phyloP scores from a whole-genome alignment of 352 stramenopile genomes.

The Phytophthora pinifolia region DNA sequence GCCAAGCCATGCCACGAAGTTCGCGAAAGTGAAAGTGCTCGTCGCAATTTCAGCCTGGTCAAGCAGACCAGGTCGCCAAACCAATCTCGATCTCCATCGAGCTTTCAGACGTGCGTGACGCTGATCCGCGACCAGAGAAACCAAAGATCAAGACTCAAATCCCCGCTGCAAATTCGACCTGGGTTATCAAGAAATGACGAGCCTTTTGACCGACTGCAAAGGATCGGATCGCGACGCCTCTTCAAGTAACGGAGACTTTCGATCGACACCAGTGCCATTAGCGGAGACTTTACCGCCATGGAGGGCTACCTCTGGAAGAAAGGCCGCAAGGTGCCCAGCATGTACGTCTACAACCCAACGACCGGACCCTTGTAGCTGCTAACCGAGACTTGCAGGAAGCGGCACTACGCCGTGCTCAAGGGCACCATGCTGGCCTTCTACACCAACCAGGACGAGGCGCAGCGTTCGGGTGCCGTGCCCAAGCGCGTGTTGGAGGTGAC shows the following conservation, averaged over 20 bases:
- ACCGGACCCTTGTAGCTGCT: no score
- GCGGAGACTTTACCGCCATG: constrained; percentile 26
- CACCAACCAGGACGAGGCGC: constrained; percentile 47
- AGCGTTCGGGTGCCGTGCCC: constrained; percentile 38
- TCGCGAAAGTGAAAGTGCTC: no score
- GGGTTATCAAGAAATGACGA: not conserved
- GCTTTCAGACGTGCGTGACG: no score
- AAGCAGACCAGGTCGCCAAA: no score
- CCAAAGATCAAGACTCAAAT: constrained; percentile 5
- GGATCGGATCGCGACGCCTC: constrained; percentile 8
- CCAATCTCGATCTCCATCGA: no score
- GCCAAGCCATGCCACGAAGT: no score
- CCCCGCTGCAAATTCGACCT: not conserved
- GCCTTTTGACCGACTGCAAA: not conserved
- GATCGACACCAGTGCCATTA: not conserved
- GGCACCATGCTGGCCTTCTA: constrained; percentile 78
- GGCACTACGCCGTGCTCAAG: constrained; percentile 74
- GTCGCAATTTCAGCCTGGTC: no score
- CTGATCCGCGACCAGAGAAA: constrained; percentile 7
- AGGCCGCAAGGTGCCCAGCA: constrained; percentile 42
- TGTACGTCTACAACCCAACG: constrained; percentile 26
- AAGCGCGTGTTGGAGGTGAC: constrained; percentile 67
- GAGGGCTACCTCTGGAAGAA: constrained; percentile 55
- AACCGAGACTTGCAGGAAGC: constrained; percentile 41
- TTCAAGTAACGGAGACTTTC: constrained; percentile 4